Evolutionary conservation across 805 yeast genomes (phyloP).

Genomic region (Candida michaelii): DNA sequence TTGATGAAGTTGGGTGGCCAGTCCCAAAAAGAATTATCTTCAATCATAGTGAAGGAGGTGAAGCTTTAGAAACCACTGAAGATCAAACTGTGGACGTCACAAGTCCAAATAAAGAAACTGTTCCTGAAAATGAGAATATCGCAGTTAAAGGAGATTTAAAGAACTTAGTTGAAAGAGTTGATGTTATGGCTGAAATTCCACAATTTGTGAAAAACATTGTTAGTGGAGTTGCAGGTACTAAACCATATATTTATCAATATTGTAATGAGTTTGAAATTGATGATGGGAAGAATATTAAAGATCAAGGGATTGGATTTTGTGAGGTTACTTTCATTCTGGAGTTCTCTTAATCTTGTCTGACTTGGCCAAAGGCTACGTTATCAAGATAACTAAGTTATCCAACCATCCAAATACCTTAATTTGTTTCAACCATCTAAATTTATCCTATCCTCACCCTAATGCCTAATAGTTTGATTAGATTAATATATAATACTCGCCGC

Average conservation of each 20-base stretch:
- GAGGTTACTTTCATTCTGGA: conserved; percentile 79
- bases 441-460: no score
- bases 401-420: no score
- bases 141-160: conserved; percentile 58
- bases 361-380: no score
- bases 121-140: background rate
- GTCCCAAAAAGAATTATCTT: conserved; percentile 72
- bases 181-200: conserved; percentile 97
- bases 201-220: conserved; percentile 90
- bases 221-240: conserved; percentile 92
- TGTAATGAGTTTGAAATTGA: conserved; percentile 59
- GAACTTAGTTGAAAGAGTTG: conserved; percentile 81
- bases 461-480: conserved; percentile 6
- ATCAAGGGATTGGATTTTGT: conserved; percentile 65
- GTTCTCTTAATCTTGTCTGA: no score
- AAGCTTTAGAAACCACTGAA: conserved; percentile 37
- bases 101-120: background rate
- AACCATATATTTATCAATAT: conserved; percentile 95
- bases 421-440: no score
- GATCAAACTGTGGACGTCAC: conserved; percentile 28
- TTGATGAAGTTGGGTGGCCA: conserved; percentile 90
- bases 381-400: no score
- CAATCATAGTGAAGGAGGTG: conserved; percentile 43
- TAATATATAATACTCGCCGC: conserved; percentile 5
- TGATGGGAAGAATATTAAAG: conserved; percentile 37